Base-by-base conservation (phyloP, 768 basidiomycete genomes). In the Dacryopinax primogenitus region DNA sequence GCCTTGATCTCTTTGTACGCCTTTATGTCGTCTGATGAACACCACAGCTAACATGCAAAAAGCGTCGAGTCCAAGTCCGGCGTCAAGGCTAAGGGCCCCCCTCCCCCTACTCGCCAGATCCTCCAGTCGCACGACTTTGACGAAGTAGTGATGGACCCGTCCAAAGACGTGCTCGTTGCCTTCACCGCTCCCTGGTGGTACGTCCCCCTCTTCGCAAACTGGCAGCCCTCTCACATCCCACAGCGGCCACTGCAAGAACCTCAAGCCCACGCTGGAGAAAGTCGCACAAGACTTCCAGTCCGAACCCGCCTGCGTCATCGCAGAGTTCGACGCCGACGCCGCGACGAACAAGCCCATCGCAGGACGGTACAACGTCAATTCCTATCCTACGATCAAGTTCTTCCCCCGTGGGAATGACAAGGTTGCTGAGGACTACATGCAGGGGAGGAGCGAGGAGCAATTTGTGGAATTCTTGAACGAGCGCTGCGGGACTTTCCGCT, bases 301-400 rank as follows among this genome's bases (percentile, higher is more conserved):
- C 33, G 95, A 97, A 75, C 77, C 79, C 64, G 81, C 88, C 72
- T 93, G 91, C 72, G 76, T 95, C 64, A 83, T 99, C 64, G 93
- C 92, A 32, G 92, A 95, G 75, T 76, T 97, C 66, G 86, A 98
- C 75, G 92, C 88, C 23, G 92, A 98, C 73, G 88, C 88, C 37
- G 80, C 84, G 67, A 79, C 79, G 74, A 95, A 96, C 80, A 81
- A 82, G 69, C 82, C 80, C 23, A 75, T 96, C 63, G 84, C 86
- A 9, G 68, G 73, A 36, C 82, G 84, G 73, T 93, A 93, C 71
- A 88, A 79, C 3, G 82, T 99, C 65, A 71, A 74, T 21, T 83
- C 86, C 66, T 99, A 85, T 84, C 96, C 96, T 0, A 98, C 94
- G 21, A 84, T 99, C 79, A 94, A 92, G 75, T 94, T 94, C 80